Percentiles rank a stretch among this genome's conserved stretches.
These are phyloP conservation scores for Trichoderma asperellum DNA, from an alignment of 2,329 filamentous ascomycete genomes.

Conservation along the genomic window DNA sequence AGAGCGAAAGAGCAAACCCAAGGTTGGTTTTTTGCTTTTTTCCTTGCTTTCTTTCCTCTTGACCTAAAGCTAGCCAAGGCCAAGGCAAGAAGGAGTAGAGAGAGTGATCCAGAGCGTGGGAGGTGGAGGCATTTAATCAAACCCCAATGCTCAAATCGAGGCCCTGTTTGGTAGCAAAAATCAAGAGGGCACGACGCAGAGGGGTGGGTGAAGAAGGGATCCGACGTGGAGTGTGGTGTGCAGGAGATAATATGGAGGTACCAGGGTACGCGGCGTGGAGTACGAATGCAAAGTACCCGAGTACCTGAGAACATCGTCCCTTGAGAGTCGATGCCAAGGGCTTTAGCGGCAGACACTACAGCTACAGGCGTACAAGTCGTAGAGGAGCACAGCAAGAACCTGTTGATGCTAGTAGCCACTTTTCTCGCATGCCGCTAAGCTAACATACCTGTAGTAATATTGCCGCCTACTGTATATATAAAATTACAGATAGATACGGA, in stretches of 20 bases:
- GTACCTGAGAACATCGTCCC: not conserved
- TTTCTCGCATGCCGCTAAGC: not conserved
- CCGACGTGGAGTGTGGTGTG: not conserved
- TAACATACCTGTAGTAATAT: too few relatives aligned
- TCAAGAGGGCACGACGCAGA: not conserved
- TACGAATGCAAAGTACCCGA: not conserved
- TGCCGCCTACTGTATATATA: not conserved
- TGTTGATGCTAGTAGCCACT: not conserved
- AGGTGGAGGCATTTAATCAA: constrained; percentile 31
- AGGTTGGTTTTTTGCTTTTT: not conserved
- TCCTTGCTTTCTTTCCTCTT: not conserved
- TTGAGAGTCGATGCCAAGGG: constrained; percentile 16
- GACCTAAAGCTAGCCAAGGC: constrained; percentile 14
- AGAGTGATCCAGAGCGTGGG: constrained; percentile 18
- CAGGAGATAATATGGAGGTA: not conserved
- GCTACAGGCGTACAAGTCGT: not conserved
- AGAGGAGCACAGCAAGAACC: not conserved
- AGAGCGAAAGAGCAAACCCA: not conserved
- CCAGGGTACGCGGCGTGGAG: constrained; percentile 3
- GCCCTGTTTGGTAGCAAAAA: not conserved
- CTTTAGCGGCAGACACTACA: constrained; percentile 12
- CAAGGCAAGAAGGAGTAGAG: constrained; percentile 22
- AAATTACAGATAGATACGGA: not conserved
- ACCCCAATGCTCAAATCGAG: constrained; percentile 19
- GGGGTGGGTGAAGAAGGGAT: not conserved